Percentiles rank a stretch among this genome's conserved stretches.
phyloP scores from a whole-genome alignment of 176 grass and related monocot genomes.

The Puccinellia tenuiflora region DNA sequence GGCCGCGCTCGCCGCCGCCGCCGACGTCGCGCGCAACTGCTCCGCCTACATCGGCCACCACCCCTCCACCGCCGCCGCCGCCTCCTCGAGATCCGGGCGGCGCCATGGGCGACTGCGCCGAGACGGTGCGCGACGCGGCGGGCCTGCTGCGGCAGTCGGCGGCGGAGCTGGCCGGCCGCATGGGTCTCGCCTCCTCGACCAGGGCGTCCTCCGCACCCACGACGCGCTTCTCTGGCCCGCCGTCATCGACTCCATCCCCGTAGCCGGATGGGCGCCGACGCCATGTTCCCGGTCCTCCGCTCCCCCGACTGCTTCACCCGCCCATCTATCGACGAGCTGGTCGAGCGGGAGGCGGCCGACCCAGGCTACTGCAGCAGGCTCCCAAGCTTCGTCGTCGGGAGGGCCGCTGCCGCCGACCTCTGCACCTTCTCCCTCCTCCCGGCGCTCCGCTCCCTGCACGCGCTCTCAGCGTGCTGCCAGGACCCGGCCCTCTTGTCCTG shows the following conservation, averaged over 20 bases:
- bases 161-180: slow-evolving; percentile 42
- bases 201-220: too few relatives aligned
- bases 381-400: slow-evolving; percentile 62
- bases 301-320: slow-evolving; percentile 63
- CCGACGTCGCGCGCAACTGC: slow-evolving; percentile 44
- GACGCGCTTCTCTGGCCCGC: too few relatives aligned
- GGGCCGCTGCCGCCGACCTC: too few relatives aligned
- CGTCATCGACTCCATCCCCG: too few relatives aligned
- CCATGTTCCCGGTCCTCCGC: slow-evolving; percentile 44
- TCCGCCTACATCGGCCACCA: slow-evolving; percentile 39
- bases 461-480: too few relatives aligned
- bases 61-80: neutral
- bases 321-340: slow-evolving; percentile 69
- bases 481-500: too few relatives aligned
- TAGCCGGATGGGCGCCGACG: slow-evolving; percentile 9
- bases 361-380: slow-evolving; percentile 72
- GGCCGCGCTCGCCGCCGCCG: slow-evolving; percentile 52
- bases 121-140: slow-evolving; percentile 47
- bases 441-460: too few relatives aligned
- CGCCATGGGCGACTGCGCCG: slow-evolving; percentile 54
- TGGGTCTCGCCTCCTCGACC: slow-evolving; percentile 43
- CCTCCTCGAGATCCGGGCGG: neutral
- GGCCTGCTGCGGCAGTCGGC: slow-evolving; percentile 51
- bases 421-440: too few relatives aligned
- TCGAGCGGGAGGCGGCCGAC: slow-evolving; percentile 44